Conservation (phyloP, 192 early-diverging fungal genomes). For the Thoreauomyces humboldtii region DNA sequence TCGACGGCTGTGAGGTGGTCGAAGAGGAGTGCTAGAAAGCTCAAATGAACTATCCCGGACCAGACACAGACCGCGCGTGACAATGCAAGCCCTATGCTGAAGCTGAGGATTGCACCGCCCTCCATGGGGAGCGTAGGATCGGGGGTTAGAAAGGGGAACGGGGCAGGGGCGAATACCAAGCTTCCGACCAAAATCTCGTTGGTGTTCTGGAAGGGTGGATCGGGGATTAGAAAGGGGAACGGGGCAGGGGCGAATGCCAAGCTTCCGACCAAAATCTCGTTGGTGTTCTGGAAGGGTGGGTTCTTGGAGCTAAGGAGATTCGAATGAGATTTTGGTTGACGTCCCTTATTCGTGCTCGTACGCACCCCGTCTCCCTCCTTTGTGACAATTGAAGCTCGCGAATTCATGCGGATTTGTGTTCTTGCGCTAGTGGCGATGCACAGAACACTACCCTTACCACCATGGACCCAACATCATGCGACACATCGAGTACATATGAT, state of each 20-base stretch:
- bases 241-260: too few relatives aligned
- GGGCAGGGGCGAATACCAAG: too few relatives aligned
- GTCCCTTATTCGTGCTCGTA: background rate
- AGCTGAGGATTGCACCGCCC: constrained; percentile 10
- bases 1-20: constrained; percentile 54
- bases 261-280: constrained; percentile 51
- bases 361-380: background rate
- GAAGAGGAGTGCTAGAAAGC: constrained; percentile 53
- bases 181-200: constrained; percentile 53
- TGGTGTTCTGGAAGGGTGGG: constrained; percentile 56
- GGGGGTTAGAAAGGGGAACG: constrained; percentile 11
- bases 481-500: too few relatives aligned
- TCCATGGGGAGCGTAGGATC: background rate
- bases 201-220: constrained; percentile 56
- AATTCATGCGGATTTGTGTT: constrained; percentile 15
- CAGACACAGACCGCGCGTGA: constrained; percentile 42
- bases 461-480: background rate
- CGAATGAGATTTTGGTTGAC: background rate
- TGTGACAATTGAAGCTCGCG: constrained; percentile 42
- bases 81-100: constrained; percentile 7
- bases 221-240: too few relatives aligned
- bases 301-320: too few relatives aligned
- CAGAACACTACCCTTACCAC: too few relatives aligned
- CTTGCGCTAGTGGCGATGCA: constrained; percentile 7
- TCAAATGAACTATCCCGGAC: constrained; percentile 48